phyloP scores from a whole-genome alignment of 768 basidiomycete species.

The Hygrocybe punicea region DNA sequence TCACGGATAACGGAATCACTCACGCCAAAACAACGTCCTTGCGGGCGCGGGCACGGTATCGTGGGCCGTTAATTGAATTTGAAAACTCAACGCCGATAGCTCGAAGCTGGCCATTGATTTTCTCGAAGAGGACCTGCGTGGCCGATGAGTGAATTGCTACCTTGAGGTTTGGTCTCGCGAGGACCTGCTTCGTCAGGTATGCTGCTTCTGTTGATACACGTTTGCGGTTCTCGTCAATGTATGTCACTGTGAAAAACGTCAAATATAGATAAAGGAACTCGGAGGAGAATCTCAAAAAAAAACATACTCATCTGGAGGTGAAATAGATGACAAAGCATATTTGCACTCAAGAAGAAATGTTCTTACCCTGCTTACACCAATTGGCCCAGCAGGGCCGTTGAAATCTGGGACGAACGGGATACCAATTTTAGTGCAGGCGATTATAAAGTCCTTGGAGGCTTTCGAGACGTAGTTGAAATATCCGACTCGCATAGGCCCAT shows the following conservation, averaged over 20 bases:
- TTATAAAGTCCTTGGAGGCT: slow-evolving; percentile 50
- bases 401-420: slow-evolving; percentile 63
- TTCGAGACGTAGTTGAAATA: slow-evolving; percentile 49
- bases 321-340: background rate
- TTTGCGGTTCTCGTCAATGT: slow-evolving; percentile 48
- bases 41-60: slow-evolving; percentile 46
- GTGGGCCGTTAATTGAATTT: slow-evolving; percentile 32
- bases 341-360: background rate
- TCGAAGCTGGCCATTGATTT: slow-evolving; percentile 35
- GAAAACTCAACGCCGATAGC: slow-evolving; percentile 65
- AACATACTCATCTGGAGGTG: slow-evolving; percentile 43
- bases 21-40: slow-evolving; percentile 65
- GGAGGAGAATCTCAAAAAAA: background rate
- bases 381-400: slow-evolving; percentile 53
- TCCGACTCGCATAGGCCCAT: slow-evolving; percentile 60
- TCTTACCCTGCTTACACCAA: slow-evolving; percentile 60
- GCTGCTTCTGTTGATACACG: slow-evolving; percentile 65
- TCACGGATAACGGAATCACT: slow-evolving; percentile 21
- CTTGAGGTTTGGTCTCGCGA: slow-evolving; percentile 61
- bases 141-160: slow-evolving; percentile 56
- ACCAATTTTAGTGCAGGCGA: slow-evolving; percentile 51
- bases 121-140: slow-evolving; percentile 57
- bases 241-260: slow-evolving; percentile 51
- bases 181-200: slow-evolving; percentile 63
- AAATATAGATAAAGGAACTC: background rate